Evolutionary conservation across 768 basidiomycete species (phyloP), one percentile per base, ranked within the genome.

Genomic region (Suillus lakei): DNA sequence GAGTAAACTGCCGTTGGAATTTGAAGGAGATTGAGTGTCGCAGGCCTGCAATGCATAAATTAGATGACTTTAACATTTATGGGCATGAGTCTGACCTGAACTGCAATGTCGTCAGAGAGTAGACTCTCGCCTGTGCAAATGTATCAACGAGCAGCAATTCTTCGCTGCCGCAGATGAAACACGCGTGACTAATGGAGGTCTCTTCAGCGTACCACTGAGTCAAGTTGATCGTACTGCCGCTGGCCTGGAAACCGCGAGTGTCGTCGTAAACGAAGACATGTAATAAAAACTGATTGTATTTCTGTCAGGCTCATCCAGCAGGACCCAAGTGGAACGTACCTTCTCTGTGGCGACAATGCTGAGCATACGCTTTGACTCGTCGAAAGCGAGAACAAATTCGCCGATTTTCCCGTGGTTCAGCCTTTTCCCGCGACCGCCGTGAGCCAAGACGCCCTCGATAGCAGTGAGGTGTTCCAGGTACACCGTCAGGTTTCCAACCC

Each of bases 81-180:
- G 9, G 3, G 34, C 16, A 38, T n/a, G 12, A 15, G 18, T 66
- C 77, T 41, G 44, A 88, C 87, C 87, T 73, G 64, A 86, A 87
- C 55, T 86, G 83, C 62, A 84, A 79, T 0, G 85, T 84, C 3
- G 84, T 74, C 53, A 87, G 68, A 1, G 88, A 88, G 66, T 81
- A 88, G 18, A 88, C 77, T 18, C 87, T 75, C 2, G 78, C 84
- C 16, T 78, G 78, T 0, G 75, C 74, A 3, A 64, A 67, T 0
- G 78, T 77, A 65, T 89, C 87, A 9, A 87, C 74, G 0, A 89
- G 70, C 1, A 85, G 68, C 2, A 89, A 60, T 64, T 89, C 88
- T 67, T 89, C 87, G 39, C 70, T 80, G 5, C 85, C 84, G 50
- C 74, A 73, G 1, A 86, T 77, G 64, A 88, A 87, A 51, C 80